phyloP scores from a whole-genome alignment of 805 yeast species.

The Candida jianshihensis region DNA sequence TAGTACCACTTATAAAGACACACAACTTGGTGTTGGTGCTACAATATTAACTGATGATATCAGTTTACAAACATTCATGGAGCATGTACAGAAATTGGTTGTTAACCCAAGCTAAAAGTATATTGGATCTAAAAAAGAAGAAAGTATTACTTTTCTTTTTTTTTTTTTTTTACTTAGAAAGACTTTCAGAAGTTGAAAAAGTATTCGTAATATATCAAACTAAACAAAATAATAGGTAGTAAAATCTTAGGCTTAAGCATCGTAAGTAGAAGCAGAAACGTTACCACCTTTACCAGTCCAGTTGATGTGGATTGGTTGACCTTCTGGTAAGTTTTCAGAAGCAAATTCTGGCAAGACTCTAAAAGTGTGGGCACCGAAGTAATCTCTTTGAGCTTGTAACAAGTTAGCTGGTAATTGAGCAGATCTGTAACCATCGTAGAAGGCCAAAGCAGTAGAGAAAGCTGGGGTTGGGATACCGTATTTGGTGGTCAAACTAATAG shows the following conservation, averaged over 20 bases:
- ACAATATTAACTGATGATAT: constrained; percentile 96
- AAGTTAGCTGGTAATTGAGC: constrained; percentile 94
- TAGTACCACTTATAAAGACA: constrained; percentile 61
- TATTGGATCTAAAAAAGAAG: constrained; percentile 12
- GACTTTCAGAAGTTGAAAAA: background rate
- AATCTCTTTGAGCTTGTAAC: constrained; percentile 99
- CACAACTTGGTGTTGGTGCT: constrained; percentile 36
- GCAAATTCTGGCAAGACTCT: constrained; percentile 85
- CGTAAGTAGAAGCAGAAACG: constrained; percentile 90
- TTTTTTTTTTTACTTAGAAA: background rate
- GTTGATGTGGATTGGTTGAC: constrained; percentile 86
- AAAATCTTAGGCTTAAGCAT: constrained; percentile 50
- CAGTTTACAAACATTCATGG: constrained; percentile 89
- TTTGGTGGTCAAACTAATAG: constrained; percentile 68
- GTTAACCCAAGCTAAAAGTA: constrained; percentile 31
- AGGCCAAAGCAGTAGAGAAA: constrained; percentile 90
- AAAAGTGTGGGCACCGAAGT: constrained; percentile 99
- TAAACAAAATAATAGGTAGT: too few relatives aligned
- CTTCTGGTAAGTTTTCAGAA: constrained; percentile 68
- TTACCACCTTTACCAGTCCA: constrained; percentile 99
- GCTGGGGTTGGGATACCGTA: constrained; percentile 98
- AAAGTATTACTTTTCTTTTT: background rate
- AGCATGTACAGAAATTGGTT: constrained; percentile 86
- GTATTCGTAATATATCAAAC: too few relatives aligned
- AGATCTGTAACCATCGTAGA: constrained; percentile 99